A percentile compares a stretch with the other conserved stretches of the same genome.
Evolutionary conservation across 129 eudicot species (phyloP).

Genomic region (Sambucus nigra): DNA sequence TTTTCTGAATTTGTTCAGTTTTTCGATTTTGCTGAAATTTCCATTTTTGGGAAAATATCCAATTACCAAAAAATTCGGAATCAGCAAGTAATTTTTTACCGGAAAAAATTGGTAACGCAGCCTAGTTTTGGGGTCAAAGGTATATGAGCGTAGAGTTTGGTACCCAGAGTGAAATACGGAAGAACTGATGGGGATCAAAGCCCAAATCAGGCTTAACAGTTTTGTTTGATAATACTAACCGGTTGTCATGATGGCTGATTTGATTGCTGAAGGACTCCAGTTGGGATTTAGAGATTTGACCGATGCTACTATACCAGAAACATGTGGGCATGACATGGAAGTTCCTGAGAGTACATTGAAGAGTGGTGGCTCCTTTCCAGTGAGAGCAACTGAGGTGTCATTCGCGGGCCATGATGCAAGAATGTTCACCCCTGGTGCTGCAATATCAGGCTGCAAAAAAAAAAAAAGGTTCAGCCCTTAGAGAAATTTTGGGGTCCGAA

Average conservation of each 20-base stretch:
- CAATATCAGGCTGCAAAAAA: constrained; percentile 66
- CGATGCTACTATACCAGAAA: constrained; percentile 62
- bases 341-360: constrained; percentile 66
- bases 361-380: constrained; percentile 34
- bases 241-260: constrained; percentile 88
- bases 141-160: too few species aligned
- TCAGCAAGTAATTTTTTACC: too few species aligned
- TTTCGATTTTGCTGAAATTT: too few species aligned
- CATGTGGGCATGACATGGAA: constrained; percentile 88
- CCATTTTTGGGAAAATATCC: too few species aligned
- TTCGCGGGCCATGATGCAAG: constrained; percentile 79
- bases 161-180: neutral
- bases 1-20: too few species aligned
- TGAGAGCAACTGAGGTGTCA: constrained; percentile 27
- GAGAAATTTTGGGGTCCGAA: neutral
- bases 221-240: constrained; percentile 29
- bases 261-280: constrained; percentile 68
- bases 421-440: constrained; percentile 87
- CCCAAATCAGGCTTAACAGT: neutral
- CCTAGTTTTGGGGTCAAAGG: too few species aligned
- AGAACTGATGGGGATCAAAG: neutral
- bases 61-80: too few species aligned
- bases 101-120: neutral
- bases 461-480: neutral
- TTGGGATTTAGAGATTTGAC: constrained; percentile 55